Percentiles rank a stretch among this genome's conserved stretches.
Evolutionary conservation across 1,284 basidiomycete species (phyloP).

Genomic region (Microbotryomycetes sp.): DNA sequence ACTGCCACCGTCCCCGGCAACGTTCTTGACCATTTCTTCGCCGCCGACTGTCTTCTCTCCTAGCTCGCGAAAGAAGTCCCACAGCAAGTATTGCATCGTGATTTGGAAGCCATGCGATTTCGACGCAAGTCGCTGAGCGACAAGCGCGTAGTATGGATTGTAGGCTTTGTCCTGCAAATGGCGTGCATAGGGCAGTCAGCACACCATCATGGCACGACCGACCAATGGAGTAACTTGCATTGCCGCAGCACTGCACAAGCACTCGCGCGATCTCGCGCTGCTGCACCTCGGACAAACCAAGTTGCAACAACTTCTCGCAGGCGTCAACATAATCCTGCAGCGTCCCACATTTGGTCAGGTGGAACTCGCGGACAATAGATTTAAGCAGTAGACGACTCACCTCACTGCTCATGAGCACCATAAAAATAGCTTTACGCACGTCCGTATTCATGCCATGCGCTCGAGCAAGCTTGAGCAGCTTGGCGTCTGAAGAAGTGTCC

Average conservation of each 20-base stretch:
- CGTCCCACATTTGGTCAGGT: neutral
- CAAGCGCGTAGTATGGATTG: slow-evolving; percentile 93
- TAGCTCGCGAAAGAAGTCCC: slow-evolving; percentile 92
- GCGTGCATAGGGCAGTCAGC: neutral
- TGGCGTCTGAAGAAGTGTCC: slow-evolving; percentile 44
- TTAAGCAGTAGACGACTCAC: slow-evolving; percentile 49
- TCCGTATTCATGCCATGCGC: slow-evolving; percentile 99
- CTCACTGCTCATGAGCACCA: slow-evolving; percentile 87
- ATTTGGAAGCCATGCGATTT: slow-evolving; percentile 64
- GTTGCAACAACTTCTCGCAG: slow-evolving; percentile 71
- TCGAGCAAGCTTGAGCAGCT: slow-evolving; percentile 69
- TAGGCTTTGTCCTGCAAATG: slow-evolving; percentile 69
- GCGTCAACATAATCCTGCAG: slow-evolving; percentile 86
- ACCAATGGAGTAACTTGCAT: slow-evolving; percentile 52
- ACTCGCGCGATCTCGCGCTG: slow-evolving; percentile 92
- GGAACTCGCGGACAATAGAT: too few species aligned
- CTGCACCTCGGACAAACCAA: slow-evolving; percentile 81
- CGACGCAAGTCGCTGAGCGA: slow-evolving; percentile 56
- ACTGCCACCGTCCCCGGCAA: slow-evolving; percentile 48
- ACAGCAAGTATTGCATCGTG: slow-evolving; percentile 90
- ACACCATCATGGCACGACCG: neutral
- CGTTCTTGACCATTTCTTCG: slow-evolving; percentile 62
- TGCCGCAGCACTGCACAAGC: slow-evolving; percentile 84
- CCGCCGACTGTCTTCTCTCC: slow-evolving; percentile 80
- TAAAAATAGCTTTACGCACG: slow-evolving; percentile 80